Base-by-base conservation (phyloP, 2,329 filamentous ascomycete species). In the Diaporthe citriasiana region DNA sequence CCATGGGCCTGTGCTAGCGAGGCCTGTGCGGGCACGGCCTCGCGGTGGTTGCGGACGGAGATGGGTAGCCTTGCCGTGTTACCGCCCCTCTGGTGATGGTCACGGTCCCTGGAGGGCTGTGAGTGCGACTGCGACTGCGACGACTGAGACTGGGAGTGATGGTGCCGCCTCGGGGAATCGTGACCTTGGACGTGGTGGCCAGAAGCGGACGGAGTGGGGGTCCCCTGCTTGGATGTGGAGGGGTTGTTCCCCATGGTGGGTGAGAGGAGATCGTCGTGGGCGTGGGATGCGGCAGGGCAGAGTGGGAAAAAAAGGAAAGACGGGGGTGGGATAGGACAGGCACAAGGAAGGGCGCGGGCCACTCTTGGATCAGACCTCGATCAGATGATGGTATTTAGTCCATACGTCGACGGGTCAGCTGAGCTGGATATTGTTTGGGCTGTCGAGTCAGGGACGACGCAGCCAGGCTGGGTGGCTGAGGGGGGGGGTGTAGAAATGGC, bases 1-100 rank as follows among this genome's bases (percentile, higher is more conserved):
- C 89, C 89, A 73, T 89, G 87, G 68, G 90, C 90, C 81, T 90
- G 89, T 77, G 90, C 87, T 76, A 90, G 86, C 68, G 90, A 91
- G 70, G 88, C 87, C 82, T 92, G 90, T 74, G 90, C 90, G 65
- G 90, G 89, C 72, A 88, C 90, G 78, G 87, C 87, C 74, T 87
- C 88, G 77, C 89, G 86, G 77, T 89, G 88, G 76, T 86, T 84
- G 77, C 90, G 88, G 76, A 89, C 86, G 74, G 88, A 85, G 79
- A 89, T 87, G 79, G 88, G 88, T 79, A 88, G 87, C 82, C 85
- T 85, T 76, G 72, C 59, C 42, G 66, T 30, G 65, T 84, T 84
- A 77, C 87, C 85, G 79, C 82, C 83, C 81, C 83, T 85, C 77
- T 77, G 80, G 77, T 76, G 47, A 42, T 63, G 70, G 70, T 71